These are phyloP conservation scores for Picea sitchensis DNA, from an alignment of 75 land plant genomes.

Conservation along the genomic window DNA sequence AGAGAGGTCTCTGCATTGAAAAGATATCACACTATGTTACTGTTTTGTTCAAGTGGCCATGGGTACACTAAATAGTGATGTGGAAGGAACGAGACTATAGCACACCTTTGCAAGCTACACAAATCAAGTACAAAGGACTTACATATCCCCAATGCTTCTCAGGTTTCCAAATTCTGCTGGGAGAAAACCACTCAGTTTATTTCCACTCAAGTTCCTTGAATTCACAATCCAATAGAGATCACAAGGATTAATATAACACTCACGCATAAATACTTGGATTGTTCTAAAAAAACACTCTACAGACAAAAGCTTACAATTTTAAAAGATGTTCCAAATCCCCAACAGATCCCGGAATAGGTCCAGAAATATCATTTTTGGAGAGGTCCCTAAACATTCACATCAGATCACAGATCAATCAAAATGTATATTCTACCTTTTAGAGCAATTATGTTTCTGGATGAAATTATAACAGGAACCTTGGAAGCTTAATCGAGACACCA, in stretches of 20 bases:
- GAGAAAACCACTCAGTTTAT: conserved; percentile 59
- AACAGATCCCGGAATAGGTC: not conserved
- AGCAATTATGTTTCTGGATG: not conserved
- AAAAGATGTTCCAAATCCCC: conserved; percentile 93
- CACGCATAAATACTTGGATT: not conserved
- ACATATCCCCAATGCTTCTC: conserved; percentile 84
- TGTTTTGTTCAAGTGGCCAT: not conserved
- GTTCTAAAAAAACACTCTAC: not conserved
- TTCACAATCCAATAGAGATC: not conserved
- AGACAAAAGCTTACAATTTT: conserved; percentile 40
- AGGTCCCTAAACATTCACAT: too few species aligned
- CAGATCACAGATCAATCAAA: too few species aligned
- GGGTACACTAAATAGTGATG: not conserved
- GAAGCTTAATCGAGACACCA: not conserved
- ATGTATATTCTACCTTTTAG: too few species aligned
- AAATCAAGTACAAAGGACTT: conserved; percentile 14
- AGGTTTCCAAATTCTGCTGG: conserved; percentile 88
- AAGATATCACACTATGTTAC: not conserved
- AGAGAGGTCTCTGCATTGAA: conserved; percentile 68
- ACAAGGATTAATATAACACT: not conserved
- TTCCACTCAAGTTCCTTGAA: conserved; percentile 73
- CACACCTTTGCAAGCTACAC: too few species aligned
- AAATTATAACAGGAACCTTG: not conserved
- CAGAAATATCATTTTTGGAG: too few species aligned
- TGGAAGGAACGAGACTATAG: not conserved